Base-by-base conservation (phyloP, 2,329 filamentous ascomycete genomes). In the Aspergillus sp. region DNA sequence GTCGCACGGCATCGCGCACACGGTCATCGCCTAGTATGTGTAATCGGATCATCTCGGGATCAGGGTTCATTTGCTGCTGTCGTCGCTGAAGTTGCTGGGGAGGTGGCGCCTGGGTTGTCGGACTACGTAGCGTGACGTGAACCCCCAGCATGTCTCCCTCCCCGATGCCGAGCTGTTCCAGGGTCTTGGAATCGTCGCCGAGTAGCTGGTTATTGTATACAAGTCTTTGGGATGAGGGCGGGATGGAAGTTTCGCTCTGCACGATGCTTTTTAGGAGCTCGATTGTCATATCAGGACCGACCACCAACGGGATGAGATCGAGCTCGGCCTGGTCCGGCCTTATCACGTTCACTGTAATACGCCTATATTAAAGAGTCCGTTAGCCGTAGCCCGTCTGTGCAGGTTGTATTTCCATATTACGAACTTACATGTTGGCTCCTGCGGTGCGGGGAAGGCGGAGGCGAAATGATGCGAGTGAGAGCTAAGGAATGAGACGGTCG, bases 91-190 rank as follows among this genome's bases (percentile, higher is more conserved):
- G 62, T 44, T 68, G 65, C 41, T 73, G 71, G 33, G 70, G 69
- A 1, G 69, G 64, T 17, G 67, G 58, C 52, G 68, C 57, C 58
- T 71, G 66, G 39, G 67, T 72, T 41, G 65, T 68, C n/a, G 68
- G 66, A 34, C 62, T 62, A 33, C 69, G 70, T 30, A 70, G 58
- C 56, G 65, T 68, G 64, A 96, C 88, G 71, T 96, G 89, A 65
- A 98, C 84, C 30, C 90, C 91, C 63, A 99, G 80, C 90, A 99
- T 93, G 70, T 97, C 95, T 55, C 91, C 91, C 76, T 98, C 91
- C 49, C 82, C 85, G 67, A 99, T 89, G 42, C 89, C 84, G 33
- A 93, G 83, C 68, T 93, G 83, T 65, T 92, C 86, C 70, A 99
- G 84, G 3, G 92, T 96, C 74, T 92, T 89, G 58, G 83, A 77